Percentiles rank a stretch among this genome's conserved stretches.
Conservation (phyloP, 1,284 basidiomycete species). For the Veloboletus limbatus region DNA sequence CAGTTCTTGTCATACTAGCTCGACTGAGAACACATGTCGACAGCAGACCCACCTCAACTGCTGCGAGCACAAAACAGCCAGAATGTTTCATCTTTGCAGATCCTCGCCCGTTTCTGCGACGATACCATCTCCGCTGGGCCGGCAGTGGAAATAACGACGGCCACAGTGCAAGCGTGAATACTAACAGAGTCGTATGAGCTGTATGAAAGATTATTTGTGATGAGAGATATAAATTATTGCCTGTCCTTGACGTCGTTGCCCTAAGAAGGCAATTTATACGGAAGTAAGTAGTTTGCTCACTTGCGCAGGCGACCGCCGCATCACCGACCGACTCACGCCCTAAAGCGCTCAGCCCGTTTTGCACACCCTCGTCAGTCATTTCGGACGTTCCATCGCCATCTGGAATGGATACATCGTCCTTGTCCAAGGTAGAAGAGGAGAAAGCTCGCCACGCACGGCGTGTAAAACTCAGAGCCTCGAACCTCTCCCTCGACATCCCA, state of each 20-base stretch:
- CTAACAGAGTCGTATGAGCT: no score
- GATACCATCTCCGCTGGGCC: no score
- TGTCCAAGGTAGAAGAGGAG: constrained; percentile 59
- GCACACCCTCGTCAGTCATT: not conserved
- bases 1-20: no score
- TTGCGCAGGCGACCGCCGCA: constrained; percentile 5
- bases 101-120: no score
- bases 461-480: constrained; percentile 53
- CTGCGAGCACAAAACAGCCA: not conserved
- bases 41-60: not conserved
- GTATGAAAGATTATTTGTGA: no score
- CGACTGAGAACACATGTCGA: not conserved
- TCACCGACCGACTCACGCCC: constrained; percentile 14
- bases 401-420: constrained; percentile 21
- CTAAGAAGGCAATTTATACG: constrained; percentile 26
- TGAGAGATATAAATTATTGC: no score
- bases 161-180: no score
- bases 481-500: constrained; percentile 44
- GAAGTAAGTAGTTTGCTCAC: not conserved
- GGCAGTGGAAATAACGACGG: no score
- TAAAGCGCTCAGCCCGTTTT: constrained; percentile 1
- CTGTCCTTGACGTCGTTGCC: no score
- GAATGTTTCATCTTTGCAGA: not conserved
- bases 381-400: not conserved
- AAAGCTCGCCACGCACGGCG: constrained; percentile 54